phyloP scores from a whole-genome alignment of 2,329 filamentous ascomycete species.

The Aspergillus ustus region DNA sequence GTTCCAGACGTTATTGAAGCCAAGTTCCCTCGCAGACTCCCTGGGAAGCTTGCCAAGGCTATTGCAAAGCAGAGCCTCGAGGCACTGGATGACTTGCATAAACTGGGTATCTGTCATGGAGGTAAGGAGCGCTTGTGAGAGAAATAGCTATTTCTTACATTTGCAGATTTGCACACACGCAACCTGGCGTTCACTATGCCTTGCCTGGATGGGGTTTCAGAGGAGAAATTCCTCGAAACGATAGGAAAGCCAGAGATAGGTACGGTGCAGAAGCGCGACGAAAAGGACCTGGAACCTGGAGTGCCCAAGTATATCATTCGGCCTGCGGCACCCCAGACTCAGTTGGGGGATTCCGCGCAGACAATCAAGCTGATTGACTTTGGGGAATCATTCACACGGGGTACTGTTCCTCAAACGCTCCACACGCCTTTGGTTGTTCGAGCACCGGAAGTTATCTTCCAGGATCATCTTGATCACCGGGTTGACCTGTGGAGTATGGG shows the following conservation, averaged over 20 bases:
- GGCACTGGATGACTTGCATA: constrained; percentile 46
- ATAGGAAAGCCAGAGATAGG: constrained; percentile 34
- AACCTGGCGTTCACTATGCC: constrained; percentile 34
- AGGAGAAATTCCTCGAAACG: constrained; percentile 26
- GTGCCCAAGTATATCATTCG: constrained; percentile 33
- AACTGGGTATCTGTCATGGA: constrained; percentile 47
- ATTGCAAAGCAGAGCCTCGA: constrained; percentile 48
- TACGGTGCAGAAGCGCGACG: constrained; percentile 28
- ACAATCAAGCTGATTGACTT: constrained; percentile 45
- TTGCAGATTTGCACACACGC: constrained; percentile 16
- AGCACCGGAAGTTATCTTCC: constrained; percentile 49
- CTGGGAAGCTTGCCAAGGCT: constrained; percentile 46
- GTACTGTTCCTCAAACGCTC: constrained; percentile 31
- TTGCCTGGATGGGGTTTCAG: constrained; percentile 18
- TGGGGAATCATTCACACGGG: constrained; percentile 40
- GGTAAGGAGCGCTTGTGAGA: constrained; percentile 27
- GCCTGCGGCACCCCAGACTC: constrained; percentile 19
- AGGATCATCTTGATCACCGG: constrained; percentile 27
- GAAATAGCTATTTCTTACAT: not conserved
- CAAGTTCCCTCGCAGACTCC: constrained; percentile 43
- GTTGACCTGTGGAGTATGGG: constrained; percentile 5
- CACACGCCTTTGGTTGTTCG: constrained; percentile 41
- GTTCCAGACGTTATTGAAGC: constrained; percentile 43
- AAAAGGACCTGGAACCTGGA: constrained; percentile 25
- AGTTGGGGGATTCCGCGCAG: constrained; percentile 19